phyloP scores from a whole-genome alignment of 495 filamentous ascomycete species.

The Hypoxylon cercidicola region DNA sequence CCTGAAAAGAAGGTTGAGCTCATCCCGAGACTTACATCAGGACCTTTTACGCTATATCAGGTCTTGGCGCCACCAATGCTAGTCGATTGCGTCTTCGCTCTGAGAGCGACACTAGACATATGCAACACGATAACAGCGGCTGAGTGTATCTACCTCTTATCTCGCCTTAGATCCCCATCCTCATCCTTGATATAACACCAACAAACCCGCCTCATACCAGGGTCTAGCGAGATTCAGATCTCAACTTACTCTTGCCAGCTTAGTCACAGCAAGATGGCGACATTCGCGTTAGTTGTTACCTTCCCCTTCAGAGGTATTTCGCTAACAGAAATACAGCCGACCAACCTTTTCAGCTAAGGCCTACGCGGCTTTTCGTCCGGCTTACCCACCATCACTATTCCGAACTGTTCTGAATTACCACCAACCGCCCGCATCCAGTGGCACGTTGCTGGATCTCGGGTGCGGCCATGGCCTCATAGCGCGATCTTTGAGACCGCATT shows the following conservation, averaged over 20 bases:
- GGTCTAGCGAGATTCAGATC: conserved; percentile 10
- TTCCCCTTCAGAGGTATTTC: conserved; percentile 35
- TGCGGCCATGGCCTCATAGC: conserved; percentile 69
- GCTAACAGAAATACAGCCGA: conserved; percentile 53
- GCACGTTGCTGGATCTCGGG: conserved; percentile 67
- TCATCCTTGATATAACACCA: conserved; percentile 21
- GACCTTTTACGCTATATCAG: not conserved
- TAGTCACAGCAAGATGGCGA: conserved; percentile 50
- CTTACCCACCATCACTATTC: conserved; percentile 67
- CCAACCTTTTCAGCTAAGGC: conserved; percentile 62
- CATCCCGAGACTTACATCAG: conserved; percentile 15
- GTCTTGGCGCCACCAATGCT: conserved; percentile 24
- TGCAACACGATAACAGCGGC: conserved; percentile 29
- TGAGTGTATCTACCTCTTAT: conserved; percentile 29
- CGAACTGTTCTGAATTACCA: conserved; percentile 66
- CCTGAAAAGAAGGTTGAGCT: conserved; percentile 15
- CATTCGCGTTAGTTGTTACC: conserved; percentile 55
- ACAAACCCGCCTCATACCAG: conserved; percentile 12
- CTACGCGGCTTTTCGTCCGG: conserved; percentile 72
- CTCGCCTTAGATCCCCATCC: conserved; percentile 11
- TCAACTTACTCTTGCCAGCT: conserved; percentile 32
- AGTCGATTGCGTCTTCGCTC: conserved; percentile 28
- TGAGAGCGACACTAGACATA: conserved; percentile 7
- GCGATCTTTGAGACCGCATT: conserved; percentile 61
- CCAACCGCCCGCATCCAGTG: conserved; percentile 33